Evolutionary conservation across 2,329 filamentous ascomycete genomes (phyloP).

Genomic region (Cladosporium sp.): DNA sequence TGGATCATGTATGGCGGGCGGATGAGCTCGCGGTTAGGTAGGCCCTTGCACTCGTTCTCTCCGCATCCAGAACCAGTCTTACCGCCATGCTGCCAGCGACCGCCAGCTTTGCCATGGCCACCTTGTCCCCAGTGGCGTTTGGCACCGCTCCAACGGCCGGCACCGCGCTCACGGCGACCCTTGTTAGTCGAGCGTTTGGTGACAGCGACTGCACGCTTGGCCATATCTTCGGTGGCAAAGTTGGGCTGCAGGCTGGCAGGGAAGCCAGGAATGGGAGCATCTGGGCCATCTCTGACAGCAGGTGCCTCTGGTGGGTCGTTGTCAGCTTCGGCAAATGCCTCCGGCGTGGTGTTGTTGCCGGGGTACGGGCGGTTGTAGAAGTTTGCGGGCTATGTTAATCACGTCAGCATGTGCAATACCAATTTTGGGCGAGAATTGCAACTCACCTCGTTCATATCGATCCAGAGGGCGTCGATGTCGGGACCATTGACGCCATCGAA

Average conservation of each 20-base stretch:
- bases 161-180: conserved; percentile 12
- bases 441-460: conserved; percentile 23
- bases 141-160: conserved; percentile 17
- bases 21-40: conserved; percentile 23
- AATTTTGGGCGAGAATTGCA: not conserved
- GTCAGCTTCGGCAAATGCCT: conserved; percentile 21
- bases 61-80: conserved; percentile 24
- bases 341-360: conserved; percentile 23
- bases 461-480: conserved; percentile 24
- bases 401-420: not conserved
- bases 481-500: conserved; percentile 23
- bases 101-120: conserved; percentile 13
- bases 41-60: conserved; percentile 21
- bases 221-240: conserved; percentile 16
- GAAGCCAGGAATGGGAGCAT: conserved; percentile 25
- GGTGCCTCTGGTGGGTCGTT: conserved; percentile 24
- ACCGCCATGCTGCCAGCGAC: conserved; percentile 23
- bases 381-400: conserved; percentile 15
- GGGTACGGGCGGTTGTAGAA: conserved; percentile 25
- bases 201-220: conserved; percentile 13
- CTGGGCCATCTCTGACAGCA: conserved; percentile 24
- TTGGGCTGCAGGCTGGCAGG: conserved; percentile 23
- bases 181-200: conserved; percentile 9
- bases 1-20: conserved; percentile 63
- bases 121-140: conserved; percentile 23